These are phyloP conservation scores for Cladosporium sp. DNA, from an alignment of 2,329 filamentous ascomycete species.

Conservation along the genomic window DNA sequence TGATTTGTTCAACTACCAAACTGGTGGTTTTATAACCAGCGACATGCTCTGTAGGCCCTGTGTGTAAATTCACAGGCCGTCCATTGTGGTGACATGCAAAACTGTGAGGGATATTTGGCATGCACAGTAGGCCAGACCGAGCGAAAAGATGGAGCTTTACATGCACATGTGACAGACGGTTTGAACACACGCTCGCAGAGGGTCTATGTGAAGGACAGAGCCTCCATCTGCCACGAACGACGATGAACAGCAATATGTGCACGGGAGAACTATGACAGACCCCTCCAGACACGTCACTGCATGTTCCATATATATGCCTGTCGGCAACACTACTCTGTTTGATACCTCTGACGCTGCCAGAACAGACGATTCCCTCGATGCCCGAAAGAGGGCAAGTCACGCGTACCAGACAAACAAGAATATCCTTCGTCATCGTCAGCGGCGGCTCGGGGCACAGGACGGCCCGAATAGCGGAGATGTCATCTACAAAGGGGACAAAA, in stretches of 20 bases:
- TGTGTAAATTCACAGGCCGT: background rate
- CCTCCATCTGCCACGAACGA: background rate
- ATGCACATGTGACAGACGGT: background rate
- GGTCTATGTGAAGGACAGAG: background rate
- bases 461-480: background rate
- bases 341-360: background rate
- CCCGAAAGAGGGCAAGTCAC: background rate
- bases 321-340: background rate
- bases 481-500: background rate
- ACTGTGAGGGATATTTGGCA: background rate
- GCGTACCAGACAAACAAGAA: background rate
- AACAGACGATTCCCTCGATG: background rate
- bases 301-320: background rate
- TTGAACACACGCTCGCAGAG: background rate
- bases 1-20: background rate
- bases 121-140: background rate
- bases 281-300: background rate
- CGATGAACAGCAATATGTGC: background rate
- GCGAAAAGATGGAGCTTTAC: background rate
- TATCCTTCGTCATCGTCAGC: background rate
- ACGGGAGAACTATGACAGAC: background rate
- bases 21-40: background rate
- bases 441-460: conserved; percentile 1
- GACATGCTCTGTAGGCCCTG: background rate
- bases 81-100: background rate